Percentiles rank a stretch among this genome's conserved stretches.
Evolutionary conservation across 768 basidiomycete genomes (phyloP).

Genomic region (Suillus spraguei): DNA sequence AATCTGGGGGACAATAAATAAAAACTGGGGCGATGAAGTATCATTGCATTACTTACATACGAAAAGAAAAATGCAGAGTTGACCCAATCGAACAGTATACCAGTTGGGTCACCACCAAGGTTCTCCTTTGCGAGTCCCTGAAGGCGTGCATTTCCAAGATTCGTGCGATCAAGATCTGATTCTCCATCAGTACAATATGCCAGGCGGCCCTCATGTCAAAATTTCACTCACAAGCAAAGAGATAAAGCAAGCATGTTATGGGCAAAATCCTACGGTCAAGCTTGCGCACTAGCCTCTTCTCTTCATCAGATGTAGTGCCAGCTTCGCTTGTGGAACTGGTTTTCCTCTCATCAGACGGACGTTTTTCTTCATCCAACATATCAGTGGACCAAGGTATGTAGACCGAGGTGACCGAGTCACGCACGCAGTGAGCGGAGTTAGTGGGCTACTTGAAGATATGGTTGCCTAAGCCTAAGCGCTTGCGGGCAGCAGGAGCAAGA

Average conservation of each 20-base stretch:
- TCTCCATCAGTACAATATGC: background rate
- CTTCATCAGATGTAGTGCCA: conserved; percentile 30
- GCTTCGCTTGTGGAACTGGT: background rate
- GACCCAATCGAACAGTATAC: conserved; percentile 70
- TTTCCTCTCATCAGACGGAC: background rate
- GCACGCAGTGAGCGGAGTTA: background rate
- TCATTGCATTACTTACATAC: conserved; percentile 49
- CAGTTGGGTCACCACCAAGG: conserved; percentile 67
- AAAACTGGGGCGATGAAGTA: background rate
- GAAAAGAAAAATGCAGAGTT: conserved; percentile 80
- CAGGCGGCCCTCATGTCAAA: background rate
- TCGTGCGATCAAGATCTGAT: conserved; percentile 67
- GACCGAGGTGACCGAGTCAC: background rate
- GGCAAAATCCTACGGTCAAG: conserved; percentile 39
- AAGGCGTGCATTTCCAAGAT: conserved; percentile 77
- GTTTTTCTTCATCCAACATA: conserved; percentile 16
- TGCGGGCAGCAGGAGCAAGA: background rate
- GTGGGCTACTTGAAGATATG: background rate
- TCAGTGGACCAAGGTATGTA: background rate
- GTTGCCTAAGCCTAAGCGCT: background rate
- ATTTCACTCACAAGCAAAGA: conserved; percentile 66
- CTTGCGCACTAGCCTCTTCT: conserved; percentile 39
- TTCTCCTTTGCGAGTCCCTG: conserved; percentile 71
- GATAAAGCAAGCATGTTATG: conserved; percentile 73
- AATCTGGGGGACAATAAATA: conserved; percentile 45